phyloP scores from a whole-genome alignment of 2,329 filamentous ascomycete genomes.

The Penicillium sp. region DNA sequence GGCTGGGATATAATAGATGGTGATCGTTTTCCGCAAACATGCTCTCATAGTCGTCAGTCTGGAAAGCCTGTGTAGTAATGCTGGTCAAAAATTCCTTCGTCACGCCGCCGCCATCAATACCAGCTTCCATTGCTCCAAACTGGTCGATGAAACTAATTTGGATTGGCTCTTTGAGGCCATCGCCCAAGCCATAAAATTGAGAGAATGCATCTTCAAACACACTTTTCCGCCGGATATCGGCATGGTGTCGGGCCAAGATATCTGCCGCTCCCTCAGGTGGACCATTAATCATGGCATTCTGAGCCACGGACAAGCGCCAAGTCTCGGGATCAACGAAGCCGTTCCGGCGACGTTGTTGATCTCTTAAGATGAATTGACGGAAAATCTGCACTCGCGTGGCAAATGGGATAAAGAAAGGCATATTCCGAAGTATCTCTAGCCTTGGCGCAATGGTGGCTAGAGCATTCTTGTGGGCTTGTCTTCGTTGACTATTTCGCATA shows the following conservation, averaged over 20 bases:
- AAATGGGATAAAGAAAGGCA: slow-evolving; percentile 96
- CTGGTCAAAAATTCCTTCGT: slow-evolving; percentile 96
- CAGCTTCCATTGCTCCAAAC: slow-evolving; percentile 82
- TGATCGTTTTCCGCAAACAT: slow-evolving; percentile 83
- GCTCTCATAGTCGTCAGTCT: slow-evolving; percentile 54
- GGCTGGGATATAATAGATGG: slow-evolving; percentile 86
- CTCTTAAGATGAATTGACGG: slow-evolving; percentile 81
- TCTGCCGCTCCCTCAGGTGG: slow-evolving; percentile 39
- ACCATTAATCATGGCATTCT: slow-evolving; percentile 43
- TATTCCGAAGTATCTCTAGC: slow-evolving; percentile 86
- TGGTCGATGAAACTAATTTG: slow-evolving; percentile 95
- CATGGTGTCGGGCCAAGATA: slow-evolving; percentile 63
- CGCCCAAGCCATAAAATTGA: slow-evolving; percentile 77
- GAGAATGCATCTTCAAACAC: slow-evolving; percentile 84
- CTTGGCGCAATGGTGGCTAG: slow-evolving; percentile 79
- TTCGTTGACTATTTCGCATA: slow-evolving; percentile 63
- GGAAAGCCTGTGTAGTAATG: slow-evolving; percentile 81
- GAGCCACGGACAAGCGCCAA: slow-evolving; percentile 65
- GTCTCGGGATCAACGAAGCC: slow-evolving; percentile 70
- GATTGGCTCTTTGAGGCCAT: slow-evolving; percentile 88
- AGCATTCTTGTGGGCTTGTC: slow-evolving; percentile 66
- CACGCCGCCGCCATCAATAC: slow-evolving; percentile 94
- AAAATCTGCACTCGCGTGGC: slow-evolving; percentile 89
- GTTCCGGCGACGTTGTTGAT: slow-evolving; percentile 69
- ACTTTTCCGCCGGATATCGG: slow-evolving; percentile 72